Evolutionary conservation across 192 early-diverging fungal species (phyloP), one percentile per base, ranked within the genome.

Genomic region (Piromyces finnis): DNA sequence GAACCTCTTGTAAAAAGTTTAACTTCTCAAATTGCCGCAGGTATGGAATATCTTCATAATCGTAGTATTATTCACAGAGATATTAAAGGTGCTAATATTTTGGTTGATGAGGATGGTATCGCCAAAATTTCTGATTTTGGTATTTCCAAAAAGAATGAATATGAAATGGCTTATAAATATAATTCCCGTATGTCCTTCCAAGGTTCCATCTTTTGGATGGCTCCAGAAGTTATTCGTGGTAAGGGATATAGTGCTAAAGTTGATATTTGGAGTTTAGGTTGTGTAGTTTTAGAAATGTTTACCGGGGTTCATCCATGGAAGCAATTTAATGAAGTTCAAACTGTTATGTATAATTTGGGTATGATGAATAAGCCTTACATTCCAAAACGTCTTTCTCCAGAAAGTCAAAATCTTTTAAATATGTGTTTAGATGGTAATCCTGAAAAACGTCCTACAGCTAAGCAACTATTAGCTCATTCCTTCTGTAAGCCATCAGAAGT

Each of bases 81-180:
- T 82, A 94, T 95, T 83, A 95, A 95, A 85, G 91, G 91, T 30
- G 92, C 90, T 22, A 95, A 95, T 82, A 92, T 77, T 81, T 83
- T 89, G 79, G 93, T 99, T 18, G 95, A 97, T 85, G 93, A 93
- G 81, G 92, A 96, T 78, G 97, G 96, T 5, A 90, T 92, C 30
- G 95, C 94, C 77, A 99, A 99, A 87, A 99, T 99, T 59, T 94
- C 96, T 1, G 98, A 99, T 84, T 99, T 99, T 90, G 98, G 98
- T 13, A 98, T 98, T 78, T 98, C 97, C 16, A 99, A 99, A 89
- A 97, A 91, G 81, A 93, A 88, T 79, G 89, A 77, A 86, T 80
- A 37, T 83, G 41, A 82, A 84, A 29, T 82, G 82, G 28, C 84
- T 82, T 28, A 86, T 82, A 77, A 81, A 84, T 84, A 86, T 18